Evolutionary conservation across 1,284 basidiomycete species (phyloP).

Genomic region (Serendipita sp.): DNA sequence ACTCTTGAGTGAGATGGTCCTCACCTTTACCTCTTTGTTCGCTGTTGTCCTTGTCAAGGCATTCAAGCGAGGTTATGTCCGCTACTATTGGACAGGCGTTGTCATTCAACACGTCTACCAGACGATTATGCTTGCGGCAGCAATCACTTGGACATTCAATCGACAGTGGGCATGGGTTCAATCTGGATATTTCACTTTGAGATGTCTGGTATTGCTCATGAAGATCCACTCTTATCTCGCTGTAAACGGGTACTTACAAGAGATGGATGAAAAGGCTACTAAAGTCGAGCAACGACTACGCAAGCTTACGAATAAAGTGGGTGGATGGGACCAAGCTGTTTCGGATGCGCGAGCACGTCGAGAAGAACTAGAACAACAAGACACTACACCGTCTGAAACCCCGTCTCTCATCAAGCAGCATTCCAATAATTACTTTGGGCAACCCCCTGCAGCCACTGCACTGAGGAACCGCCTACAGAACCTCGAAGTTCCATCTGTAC

Average conservation of each 20-base stretch:
- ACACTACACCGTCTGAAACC: slow-evolving; percentile 20
- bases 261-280: slow-evolving; percentile 34
- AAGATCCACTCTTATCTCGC: slow-evolving; percentile 93
- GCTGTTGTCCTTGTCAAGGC: slow-evolving; percentile 76
- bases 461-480: slow-evolving; percentile 39
- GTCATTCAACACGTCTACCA: slow-evolving; percentile 70
- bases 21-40: slow-evolving; percentile 63
- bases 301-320: slow-evolving; percentile 32
- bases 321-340: slow-evolving; percentile 51
- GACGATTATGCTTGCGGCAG: slow-evolving; percentile 48
- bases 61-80: slow-evolving; percentile 62
- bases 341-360: slow-evolving; percentile 29
- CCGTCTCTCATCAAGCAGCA: slow-evolving; percentile 21
- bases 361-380: slow-evolving; percentile 19
- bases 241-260: slow-evolving; percentile 75
- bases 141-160: slow-evolving; percentile 76
- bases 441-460: slow-evolving; percentile 34
- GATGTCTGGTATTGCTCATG: slow-evolving; percentile 81
- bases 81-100: slow-evolving; percentile 60
- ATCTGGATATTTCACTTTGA: slow-evolving; percentile 89
- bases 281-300: slow-evolving; percentile 32
- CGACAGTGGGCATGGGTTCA: slow-evolving; percentile 97
- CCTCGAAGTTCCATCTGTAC: slow-evolving; percentile 14
- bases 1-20: slow-evolving; percentile 69
- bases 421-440: slow-evolving; percentile 34